phyloP scores from a whole-genome alignment of 306 rosid genomes.

The Lathyrus sativus region DNA sequence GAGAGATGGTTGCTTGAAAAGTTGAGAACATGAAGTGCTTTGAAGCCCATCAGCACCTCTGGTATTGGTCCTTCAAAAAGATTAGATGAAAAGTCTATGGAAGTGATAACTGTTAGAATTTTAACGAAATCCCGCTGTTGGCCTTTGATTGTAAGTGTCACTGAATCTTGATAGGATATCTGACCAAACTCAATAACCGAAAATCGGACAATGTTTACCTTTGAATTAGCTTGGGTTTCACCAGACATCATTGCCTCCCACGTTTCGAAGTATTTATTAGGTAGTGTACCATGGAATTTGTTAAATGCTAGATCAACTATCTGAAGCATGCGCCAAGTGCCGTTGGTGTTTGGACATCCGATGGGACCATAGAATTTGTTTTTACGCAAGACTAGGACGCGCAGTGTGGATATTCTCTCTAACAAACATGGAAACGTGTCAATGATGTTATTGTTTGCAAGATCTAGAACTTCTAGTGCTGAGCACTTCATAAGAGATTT shows the following conservation, averaged over 20 bases:
- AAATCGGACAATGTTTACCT: too few relatives aligned
- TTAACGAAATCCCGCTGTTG: constrained; percentile 7
- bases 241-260: too few relatives aligned
- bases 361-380: too few relatives aligned
- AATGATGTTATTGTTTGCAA: constrained; percentile 1
- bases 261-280: too few relatives aligned
- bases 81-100: constrained; percentile 47
- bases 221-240: too few relatives aligned
- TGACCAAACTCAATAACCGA: background rate
- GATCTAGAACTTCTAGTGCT: constrained; percentile 28
- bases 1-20: constrained; percentile 43
- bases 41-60: constrained; percentile 29
- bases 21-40: constrained; percentile 31
- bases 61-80: constrained; percentile 41
- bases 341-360: too few relatives aligned
- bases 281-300: too few relatives aligned
- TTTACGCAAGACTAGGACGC: too few relatives aligned
- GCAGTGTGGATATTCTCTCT: too few relatives aligned
- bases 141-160: constrained; percentile 37
- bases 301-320: too few relatives aligned
- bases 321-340: too few relatives aligned
- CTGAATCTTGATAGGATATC: background rate
- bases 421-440: too few relatives aligned
- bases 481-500: constrained; percentile 28
- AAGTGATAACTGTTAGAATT: constrained; percentile 15